Evolutionary conservation across 1,284 basidiomycete species (phyloP), one percentile per base, ranked within the genome.

Genomic region (Tilletia caries): DNA sequence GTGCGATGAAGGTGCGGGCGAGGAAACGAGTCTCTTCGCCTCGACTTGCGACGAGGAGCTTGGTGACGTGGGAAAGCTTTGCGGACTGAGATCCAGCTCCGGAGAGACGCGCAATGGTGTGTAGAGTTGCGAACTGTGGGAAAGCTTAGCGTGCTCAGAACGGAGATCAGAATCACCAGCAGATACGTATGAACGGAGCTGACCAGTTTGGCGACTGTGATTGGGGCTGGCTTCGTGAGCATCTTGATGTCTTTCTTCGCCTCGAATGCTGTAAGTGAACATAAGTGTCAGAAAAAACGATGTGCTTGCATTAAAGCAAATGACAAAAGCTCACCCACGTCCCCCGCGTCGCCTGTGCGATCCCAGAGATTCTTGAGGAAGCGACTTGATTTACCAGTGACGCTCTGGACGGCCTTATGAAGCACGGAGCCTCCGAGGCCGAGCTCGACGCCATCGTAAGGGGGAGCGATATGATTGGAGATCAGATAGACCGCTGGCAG

Each of bases 11-110:
- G 2, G 89, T 93, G 50, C 94, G 88, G 37, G 91, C 91, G 23
- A 96, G 86, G 77, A 90, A 97, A 34, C 93, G 88, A 25, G 88
- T 87, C 84, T 97, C 93, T 82, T 96, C 94, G 13, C 93, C 94
- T 68, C 88, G 88, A 0, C 92, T 90, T 6, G 92, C 88, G 1
- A 96, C 89, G 32, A 96, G 87, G 44, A 96, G 86, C 78, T 89
- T 90, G 76, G 93, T 90, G 1, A 94, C 90, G 33, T 92, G 87
- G 54, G 89, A 88, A 64, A 91, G 90, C 82, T 93, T 95, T 71
- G 88, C 86, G 76, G 88, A 90, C 2, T 88, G 86, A 64, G 92
- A 89, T 15, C 92, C 91, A 74, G 87, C 85, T 0, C 93, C 93
- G 80, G 89, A 91, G 41, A 89, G 86, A 33, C 83, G 79, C 1